Base-by-base conservation (phyloP, 371 early-diverging fungal species). In the Syncephalastrum monosporum region DNA sequence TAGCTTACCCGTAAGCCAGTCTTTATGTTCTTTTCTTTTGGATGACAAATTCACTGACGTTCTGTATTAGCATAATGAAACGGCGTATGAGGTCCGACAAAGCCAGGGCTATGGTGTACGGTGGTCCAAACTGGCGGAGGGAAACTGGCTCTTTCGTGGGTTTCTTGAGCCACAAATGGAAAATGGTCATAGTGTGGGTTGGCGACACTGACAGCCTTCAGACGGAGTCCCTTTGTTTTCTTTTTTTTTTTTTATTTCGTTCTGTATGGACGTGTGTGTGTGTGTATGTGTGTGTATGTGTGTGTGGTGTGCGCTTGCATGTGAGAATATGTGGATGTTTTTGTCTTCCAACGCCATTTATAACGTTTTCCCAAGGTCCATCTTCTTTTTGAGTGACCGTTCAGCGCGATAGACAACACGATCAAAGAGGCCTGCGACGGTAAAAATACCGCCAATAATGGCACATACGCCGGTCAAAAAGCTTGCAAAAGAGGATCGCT, bases 361-460 rank as follows among this genome's bases (percentile, higher is more conserved):
- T 23, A 72, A 51, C 15, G 66, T 67, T 55, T 98, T 98, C n/a
- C 96, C 98, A 17, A 94, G 64, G 57, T 94, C 91, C 55, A 86
- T 70, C 71, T 98, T 96, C 61, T 82, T 80, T 68, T 83, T 85
- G 42, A 96, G 58, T 2, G 86, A 80, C 53, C 85, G 85, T 65
- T 92, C 92, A 4, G 97, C 91, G 21, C 87, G 85, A 78, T 92
- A 98, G n/a, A 95, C 79, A 5, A 89, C 78, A 33, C 87, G 82
- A 63, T 97, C 97, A n/a, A 97, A 65, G 29, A 98, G 78, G 7
- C 95, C 90, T 14, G 97, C 96, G 4, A 97, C 94, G 10, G 98
- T 96, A 64, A 91, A 94, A 19, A 98, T 86, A 43, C 97, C 97
- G 45, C 98, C 97, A 0, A 97, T 82, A 53, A 98, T 95, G 8